Evolutionary conservation across 352 stramenopile species (phyloP), one percentile per base, ranked within the genome.

Genomic region (Globisporangium canariense): DNA sequence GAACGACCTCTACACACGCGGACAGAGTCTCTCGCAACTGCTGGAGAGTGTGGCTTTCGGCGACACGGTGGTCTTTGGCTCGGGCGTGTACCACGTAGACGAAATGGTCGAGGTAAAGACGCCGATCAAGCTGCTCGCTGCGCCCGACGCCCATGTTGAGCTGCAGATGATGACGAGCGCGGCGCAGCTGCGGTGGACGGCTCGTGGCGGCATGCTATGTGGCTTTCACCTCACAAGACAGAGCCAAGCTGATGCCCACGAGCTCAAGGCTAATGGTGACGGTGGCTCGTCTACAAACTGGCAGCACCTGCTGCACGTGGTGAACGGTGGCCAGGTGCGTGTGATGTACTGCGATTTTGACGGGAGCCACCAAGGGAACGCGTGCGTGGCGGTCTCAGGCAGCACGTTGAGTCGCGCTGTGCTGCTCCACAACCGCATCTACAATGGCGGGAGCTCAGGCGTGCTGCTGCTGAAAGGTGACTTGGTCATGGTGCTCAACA

Each of bases 331-430:
- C 6, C 64, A 60, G 18, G 34, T 93, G 14, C 76, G 80, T 10
- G 78, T 87, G 1, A 55, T 86, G 40, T 89, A 82, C 34, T 91
- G 85, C 53, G 76, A 91, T 40, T 85, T 94, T 66, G 78, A 89
- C 34, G 83, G 81, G 4, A 85, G 82, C 60, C 66, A 77, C 41
- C 53, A 76, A 18, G 83, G 85, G 2, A 91, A 94, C 22, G 78
- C 83, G 11, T 91, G 83, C 34, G 67, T 88, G 5, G 77, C 73
- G 1, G 76, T 93, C 1, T 87, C 79, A 18, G 85, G 81, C 2
- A 68, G 68, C 53, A 64, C 67, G 11, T 54, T 68, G 4, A 88
- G 74, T 36, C 65, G 75, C 36, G 62, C 86, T 10, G 62, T 90
- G 20, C 64, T 91, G 43, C 76, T 87, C 43, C 73, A 89, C 51